phyloP scores from a whole-genome alignment of 2,329 filamentous ascomycete genomes.

The Xylaria sp. region DNA sequence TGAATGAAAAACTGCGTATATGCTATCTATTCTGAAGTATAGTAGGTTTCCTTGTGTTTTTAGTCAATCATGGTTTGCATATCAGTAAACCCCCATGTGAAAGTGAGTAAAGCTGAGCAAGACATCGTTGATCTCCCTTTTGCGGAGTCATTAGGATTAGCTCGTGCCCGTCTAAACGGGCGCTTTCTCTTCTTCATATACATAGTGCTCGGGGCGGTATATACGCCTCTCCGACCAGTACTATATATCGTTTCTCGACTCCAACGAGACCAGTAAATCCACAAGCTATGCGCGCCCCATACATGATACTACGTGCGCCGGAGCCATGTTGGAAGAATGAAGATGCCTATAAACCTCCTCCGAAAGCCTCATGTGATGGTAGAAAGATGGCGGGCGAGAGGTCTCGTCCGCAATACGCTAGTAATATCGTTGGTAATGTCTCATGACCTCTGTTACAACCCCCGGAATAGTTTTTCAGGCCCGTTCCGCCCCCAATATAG shows the following conservation, averaged over 20 bases:
- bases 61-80: too few species aligned
- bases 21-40: neutral
- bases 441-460: neutral
- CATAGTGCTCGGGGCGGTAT: conserved; percentile 17
- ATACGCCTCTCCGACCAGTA: conserved; percentile 8
- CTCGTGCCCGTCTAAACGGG: conserved; percentile 6
- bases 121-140: neutral
- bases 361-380: neutral
- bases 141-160: conserved; percentile 27
- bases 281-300: conserved; percentile 12
- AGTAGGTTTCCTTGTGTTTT: neutral
- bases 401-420: neutral
- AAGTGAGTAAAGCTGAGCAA: neutral
- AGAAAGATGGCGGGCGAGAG: neutral
- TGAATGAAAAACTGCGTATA: conserved; percentile 27
- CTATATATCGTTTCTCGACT: conserved; percentile 23
- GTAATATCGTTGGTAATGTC: neutral
- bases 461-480: neutral
- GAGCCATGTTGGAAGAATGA: conserved; percentile 19
- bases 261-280: conserved; percentile 13
- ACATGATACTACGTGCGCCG: conserved; percentile 16
- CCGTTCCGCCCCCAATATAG: neutral
- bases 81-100: neutral
- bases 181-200: conserved; percentile 10
- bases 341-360: neutral